Conservation (phyloP, 352 stramenopile species). For the Elongisporangium prolatum region DNA sequence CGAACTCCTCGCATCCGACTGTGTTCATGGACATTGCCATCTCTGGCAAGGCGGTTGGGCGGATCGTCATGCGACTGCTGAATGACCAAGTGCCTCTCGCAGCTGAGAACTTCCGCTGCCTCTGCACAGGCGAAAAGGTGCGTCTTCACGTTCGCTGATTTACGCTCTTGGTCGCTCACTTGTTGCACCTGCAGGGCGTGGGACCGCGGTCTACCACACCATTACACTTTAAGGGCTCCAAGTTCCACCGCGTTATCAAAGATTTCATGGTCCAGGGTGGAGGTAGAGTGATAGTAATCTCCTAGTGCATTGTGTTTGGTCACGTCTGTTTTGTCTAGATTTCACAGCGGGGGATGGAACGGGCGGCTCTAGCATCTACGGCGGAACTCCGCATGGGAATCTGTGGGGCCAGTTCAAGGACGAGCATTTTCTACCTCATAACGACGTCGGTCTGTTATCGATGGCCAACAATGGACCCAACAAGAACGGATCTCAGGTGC, state of each 20-base stretch:
- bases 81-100: slow-evolving; percentile 91
- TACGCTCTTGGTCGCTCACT: neutral
- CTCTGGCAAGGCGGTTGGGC: slow-evolving; percentile 64
- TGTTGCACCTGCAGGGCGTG: slow-evolving; percentile 12
- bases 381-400: slow-evolving; percentile 49
- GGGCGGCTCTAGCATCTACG: slow-evolving; percentile 77
- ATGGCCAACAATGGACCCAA: slow-evolving; percentile 82
- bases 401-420: slow-evolving; percentile 85
- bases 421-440: slow-evolving; percentile 67
- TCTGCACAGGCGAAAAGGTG: slow-evolving; percentile 79
- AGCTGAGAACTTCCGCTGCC: slow-evolving; percentile 93
- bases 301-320: slow-evolving; percentile 3
- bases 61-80: slow-evolving; percentile 94
- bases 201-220: slow-evolving; percentile 14
- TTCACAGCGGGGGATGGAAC: slow-evolving; percentile 71
- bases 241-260: slow-evolving; percentile 92
- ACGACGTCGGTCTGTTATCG: slow-evolving; percentile 71
- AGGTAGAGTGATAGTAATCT: slow-evolving; percentile 17
- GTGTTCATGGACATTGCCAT: slow-evolving; percentile 96
- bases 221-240: slow-evolving; percentile 83
- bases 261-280: slow-evolving; percentile 90
- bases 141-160: neutral
- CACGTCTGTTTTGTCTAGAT: slow-evolving; percentile 19
- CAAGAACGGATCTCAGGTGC: slow-evolving; percentile 68
- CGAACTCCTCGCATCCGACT: slow-evolving; percentile 64